Evolutionary conservation across 441 rosid species (phyloP).

Genomic region (Viola pubescens): DNA sequence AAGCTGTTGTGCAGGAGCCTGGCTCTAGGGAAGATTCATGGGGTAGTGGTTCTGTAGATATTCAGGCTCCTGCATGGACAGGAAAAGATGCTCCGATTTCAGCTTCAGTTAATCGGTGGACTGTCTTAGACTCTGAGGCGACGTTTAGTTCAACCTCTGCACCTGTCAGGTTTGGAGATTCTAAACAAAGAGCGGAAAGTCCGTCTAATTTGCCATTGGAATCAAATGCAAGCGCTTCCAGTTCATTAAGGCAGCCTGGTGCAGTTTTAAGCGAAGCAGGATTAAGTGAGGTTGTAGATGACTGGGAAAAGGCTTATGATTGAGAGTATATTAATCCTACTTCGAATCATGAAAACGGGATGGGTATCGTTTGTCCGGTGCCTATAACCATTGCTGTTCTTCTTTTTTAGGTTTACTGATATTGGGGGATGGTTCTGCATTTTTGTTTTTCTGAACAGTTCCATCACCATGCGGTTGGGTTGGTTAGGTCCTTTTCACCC

Average conservation of each 20-base stretch:
- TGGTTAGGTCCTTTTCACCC: too few relatives aligned
- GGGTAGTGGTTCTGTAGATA: constrained; percentile 51
- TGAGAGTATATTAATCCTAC: constrained; percentile 4
- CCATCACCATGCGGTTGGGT: too few relatives aligned
- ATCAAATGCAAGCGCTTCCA: constrained; percentile 26
- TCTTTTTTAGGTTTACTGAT: too few relatives aligned
- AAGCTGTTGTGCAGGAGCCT: constrained; percentile 57
- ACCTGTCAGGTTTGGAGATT: constrained; percentile 24
- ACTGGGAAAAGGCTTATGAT: constrained; percentile 83
- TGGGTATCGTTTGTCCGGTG: too few relatives aligned
- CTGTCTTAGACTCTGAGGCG: constrained; percentile 50
- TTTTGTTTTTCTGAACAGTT: too few relatives aligned
- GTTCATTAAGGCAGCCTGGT: constrained; percentile 21
- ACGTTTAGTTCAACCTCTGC: constrained; percentile 26
- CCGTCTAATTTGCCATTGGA: constrained; percentile 14
- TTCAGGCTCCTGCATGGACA: constrained; percentile 48
- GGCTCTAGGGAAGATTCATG: constrained; percentile 61
- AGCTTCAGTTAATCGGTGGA: constrained; percentile 70
- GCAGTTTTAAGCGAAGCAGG: constrained; percentile 30
- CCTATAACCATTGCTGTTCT: too few relatives aligned
- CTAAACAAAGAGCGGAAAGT: constrained; percentile 20
- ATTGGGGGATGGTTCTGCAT: too few relatives aligned
- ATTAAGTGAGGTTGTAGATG: constrained; percentile 59
- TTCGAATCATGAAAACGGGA: too few relatives aligned
- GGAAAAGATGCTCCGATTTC: constrained; percentile 46